Conservation (phyloP, 176 grass and related monocot genomes). For the Aegilops speltoides region DNA sequence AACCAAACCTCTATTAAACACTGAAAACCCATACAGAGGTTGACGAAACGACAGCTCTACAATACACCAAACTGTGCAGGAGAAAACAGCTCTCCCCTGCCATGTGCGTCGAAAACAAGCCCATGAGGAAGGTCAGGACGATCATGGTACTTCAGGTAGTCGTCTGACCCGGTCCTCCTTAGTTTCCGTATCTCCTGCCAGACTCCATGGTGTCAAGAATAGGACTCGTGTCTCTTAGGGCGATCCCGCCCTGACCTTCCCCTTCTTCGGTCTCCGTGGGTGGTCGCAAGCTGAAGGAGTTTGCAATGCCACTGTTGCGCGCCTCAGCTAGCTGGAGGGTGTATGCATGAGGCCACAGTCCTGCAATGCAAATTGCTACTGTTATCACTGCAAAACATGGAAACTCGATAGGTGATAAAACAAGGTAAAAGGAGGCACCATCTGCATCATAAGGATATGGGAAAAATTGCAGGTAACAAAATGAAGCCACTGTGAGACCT, state of each 20-base stretch:
- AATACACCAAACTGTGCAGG: constrained; percentile 21
- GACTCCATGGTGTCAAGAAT: constrained; percentile 47
- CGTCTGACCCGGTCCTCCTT: not conserved
- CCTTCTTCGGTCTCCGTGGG: constrained; percentile 48
- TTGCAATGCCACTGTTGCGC: constrained; percentile 40
- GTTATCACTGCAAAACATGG: not conserved
- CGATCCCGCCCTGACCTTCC: constrained; percentile 19
- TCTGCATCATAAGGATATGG: constrained; percentile 68
- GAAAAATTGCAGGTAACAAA: constrained; percentile 90
- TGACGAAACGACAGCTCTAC: not conserved
- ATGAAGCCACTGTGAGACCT: constrained; percentile 72
- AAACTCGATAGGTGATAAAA: not conserved
- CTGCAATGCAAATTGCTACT: constrained; percentile 25
- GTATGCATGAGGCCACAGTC: constrained; percentile 81
- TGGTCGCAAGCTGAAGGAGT: constrained; percentile 42
- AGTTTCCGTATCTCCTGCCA: constrained; percentile 41
- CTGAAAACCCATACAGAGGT: not conserved
- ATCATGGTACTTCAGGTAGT: not conserved
- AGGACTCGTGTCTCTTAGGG: constrained; percentile 45
- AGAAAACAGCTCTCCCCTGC: not conserved
- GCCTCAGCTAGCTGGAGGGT: constrained; percentile 44
- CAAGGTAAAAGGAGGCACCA: constrained; percentile 28
- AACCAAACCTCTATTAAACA: not conserved
- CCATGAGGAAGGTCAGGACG: not conserved
- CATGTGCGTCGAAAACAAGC: not conserved